Base-by-base conservation (phyloP, 2,329 filamentous ascomycete species). In the Clarireedia paspali region DNA sequence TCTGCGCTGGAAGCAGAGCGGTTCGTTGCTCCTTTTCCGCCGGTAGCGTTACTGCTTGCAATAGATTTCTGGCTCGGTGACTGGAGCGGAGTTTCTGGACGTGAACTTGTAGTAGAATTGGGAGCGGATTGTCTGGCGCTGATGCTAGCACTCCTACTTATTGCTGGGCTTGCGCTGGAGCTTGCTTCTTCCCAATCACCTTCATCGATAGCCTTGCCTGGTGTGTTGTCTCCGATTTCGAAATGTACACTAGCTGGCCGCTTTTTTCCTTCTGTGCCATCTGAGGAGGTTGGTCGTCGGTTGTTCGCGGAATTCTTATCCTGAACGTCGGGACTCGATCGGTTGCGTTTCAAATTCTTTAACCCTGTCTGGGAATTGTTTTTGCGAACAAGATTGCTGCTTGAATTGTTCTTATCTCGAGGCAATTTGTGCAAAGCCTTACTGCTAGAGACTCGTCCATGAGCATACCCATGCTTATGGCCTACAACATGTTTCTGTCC, bases 161-260 rank as follows among this genome's bases (percentile, higher is more conserved):
- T 70, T 59, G 82, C 78, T 4, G 82, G 82, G 10, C 81, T 84
- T 51, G 82, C 82, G 56, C 80, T 83, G 47, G 75, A 77, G 69
- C 81, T 85, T 57, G 82, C 82, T 70, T 87, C 83, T 44, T 85
- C 80, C 83, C 83, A 86, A 72, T 34, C 30, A 14, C 82, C 82
- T 74, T 83, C 81, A 52, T 81, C 77, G 40, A 68, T 68, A 24
- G 26, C 5, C 15, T 55, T 55, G 9, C 38, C 38, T 15, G 38
- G 53, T 12, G 53, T 55, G 20, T 17, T 47, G 27, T 34, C 40
- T 52, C 82, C 83, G 53, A 86, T 74, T 63, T 84, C 81, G 63
- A 86, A 86, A 65, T 84, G 82, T 34, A 85, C 83, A 60, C 80
- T 77, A 12, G 74, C 71, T 24, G 76, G 74, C 20, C 44, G 44